phyloP scores from a whole-genome alignment of 225 moss, liverwort and hornwort genomes.

The Polytrichum formosum region DNA sequence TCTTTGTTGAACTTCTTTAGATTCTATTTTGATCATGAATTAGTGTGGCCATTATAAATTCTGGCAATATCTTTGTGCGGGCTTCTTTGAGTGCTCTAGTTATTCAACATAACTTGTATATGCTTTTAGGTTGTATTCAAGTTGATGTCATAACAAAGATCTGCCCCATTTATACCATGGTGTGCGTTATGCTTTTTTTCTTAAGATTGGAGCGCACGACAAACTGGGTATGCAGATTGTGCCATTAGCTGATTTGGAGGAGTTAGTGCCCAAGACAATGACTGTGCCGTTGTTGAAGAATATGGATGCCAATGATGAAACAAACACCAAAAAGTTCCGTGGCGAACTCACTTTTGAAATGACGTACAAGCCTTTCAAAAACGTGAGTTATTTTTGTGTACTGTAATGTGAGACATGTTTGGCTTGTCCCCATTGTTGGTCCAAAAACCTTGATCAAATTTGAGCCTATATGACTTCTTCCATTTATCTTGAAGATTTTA shows the following conservation, averaged over 20 bases:
- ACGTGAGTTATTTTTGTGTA: constrained; percentile 26
- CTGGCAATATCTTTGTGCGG: too few species aligned
- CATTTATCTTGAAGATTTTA: neutral
- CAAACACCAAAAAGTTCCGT: constrained; percentile 50
- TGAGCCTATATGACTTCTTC: neutral
- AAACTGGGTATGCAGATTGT: constrained; percentile 74
- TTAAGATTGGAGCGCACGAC: constrained; percentile 80
- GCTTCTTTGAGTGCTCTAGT: too few species aligned
- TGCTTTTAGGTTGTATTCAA: too few species aligned
- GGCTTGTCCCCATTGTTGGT: neutral
- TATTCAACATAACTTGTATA: too few species aligned
- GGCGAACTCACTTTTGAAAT: constrained; percentile 70
- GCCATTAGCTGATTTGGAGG: constrained; percentile 53
- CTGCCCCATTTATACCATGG: neutral
- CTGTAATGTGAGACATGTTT: neutral
- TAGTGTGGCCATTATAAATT: too few species aligned
- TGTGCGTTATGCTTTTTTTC: neutral
- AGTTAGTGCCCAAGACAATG: constrained; percentile 26
- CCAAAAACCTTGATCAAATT: too few species aligned
- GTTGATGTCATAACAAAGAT: too few species aligned
- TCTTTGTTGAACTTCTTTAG: too few species aligned
- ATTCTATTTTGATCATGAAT: too few species aligned
- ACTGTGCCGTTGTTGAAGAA: constrained; percentile 66
- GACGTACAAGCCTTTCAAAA: constrained; percentile 83
- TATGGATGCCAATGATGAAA: constrained; percentile 63